Base-by-base conservation (phyloP, 2,329 filamentous ascomycete genomes). In the Colletotrichum orchidophilum region DNA sequence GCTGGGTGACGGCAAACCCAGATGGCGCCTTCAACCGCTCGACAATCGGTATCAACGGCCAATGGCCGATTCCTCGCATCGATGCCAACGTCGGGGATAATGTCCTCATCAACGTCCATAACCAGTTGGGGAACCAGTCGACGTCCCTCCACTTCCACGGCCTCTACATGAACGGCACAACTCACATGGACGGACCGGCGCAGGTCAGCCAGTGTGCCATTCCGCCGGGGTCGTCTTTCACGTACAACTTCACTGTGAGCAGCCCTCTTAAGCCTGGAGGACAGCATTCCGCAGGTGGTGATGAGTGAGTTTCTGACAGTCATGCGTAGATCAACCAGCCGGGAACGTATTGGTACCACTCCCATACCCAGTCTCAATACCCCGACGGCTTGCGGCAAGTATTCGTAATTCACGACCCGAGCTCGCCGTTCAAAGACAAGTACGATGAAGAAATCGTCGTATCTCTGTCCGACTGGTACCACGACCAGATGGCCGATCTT, bases 331-430 rank as follows among this genome's bases (percentile, higher is more conserved):
- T 87, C 65, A 77, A 89, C 59, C 92, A 94, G 82, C 86, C 91
- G 0, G 93, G 93, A 31, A 93, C 92, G 1, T 95, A 94, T 80
- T 95, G 93, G 93, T 95, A 95, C 75, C 92, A 94, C 78, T 92
- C 90, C 5, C 92, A 94, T 77, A 86, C 86, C 26, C 84, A 86
- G 72, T 90, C 87, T 27, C 91, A 93, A 77, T 94, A 93, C 73
- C 91, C 92, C 1, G 92, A 94, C 77, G 92, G 92, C 12, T 83
- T 93, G 6, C 86, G 91, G 26, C 91, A 87, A 0, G 86, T 91
- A 1, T 80, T 93, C 35, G 87, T 93, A 64, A 83, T 93, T 24
- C 88, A 92, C 60, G 91, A 94, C 76, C 86, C 86, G 1, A 78
- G 87, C 0, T 83, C 84, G n/a, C 91, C 90, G 0, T 92, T 89